phyloP scores from a whole-genome alignment of 2,329 filamentous ascomycete genomes.

The Fusarium fujikuroi region DNA sequence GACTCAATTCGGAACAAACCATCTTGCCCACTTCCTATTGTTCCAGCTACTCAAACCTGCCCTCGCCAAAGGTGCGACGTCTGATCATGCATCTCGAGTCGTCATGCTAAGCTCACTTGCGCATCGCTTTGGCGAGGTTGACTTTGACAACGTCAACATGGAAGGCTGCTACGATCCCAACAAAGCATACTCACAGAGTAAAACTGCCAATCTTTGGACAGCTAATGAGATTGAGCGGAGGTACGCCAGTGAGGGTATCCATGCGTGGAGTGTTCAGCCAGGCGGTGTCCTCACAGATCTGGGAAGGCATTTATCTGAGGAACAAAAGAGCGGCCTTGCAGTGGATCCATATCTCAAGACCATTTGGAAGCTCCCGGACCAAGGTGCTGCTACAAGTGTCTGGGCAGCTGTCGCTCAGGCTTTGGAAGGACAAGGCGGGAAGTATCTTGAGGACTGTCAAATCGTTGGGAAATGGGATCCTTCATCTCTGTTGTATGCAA shows the following conservation, averaged over 20 bases:
- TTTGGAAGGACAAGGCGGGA: constrained; percentile 1
- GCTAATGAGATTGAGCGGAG: constrained; percentile 5
- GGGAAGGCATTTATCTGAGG: neutral
- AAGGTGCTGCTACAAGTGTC: constrained; percentile 2
- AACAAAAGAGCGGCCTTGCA: neutral
- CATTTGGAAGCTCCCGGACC: neutral
- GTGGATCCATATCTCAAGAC: constrained; percentile 1
- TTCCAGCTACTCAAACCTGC: neutral
- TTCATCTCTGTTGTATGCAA: neutral
- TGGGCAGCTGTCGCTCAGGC: constrained; percentile 1
- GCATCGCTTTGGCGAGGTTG: constrained; percentile 2
- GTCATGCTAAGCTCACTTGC: neutral
- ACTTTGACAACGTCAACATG: constrained; percentile 4
- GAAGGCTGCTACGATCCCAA: constrained; percentile 4
- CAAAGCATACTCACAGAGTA: neutral
- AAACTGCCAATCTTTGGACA: constrained; percentile 12
- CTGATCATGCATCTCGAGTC: neutral
- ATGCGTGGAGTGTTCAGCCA: constrained; percentile 6
- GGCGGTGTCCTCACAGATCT: neutral
- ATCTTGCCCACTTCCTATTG: neutral
- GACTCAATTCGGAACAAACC: constrained; percentile 8
- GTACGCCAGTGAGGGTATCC: neutral
- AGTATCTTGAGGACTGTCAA: constrained; percentile 11
- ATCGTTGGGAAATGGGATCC: constrained; percentile 1
- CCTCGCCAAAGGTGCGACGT: neutral